A percentile compares a stretch with the other conserved stretches of the same genome.
Conservation (phyloP, 257 asterid species). For the Lavandula angustifolia region DNA sequence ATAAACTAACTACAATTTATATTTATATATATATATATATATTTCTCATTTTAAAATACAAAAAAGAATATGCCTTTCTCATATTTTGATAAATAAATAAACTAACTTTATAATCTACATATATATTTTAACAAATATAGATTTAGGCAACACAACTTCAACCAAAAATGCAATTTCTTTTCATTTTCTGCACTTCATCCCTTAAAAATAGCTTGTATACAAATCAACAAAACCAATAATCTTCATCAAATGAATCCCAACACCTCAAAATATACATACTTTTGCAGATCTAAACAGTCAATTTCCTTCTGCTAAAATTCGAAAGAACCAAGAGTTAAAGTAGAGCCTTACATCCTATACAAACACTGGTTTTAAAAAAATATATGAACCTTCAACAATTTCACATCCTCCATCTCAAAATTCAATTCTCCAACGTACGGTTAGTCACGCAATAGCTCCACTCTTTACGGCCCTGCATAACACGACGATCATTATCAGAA, state of each 20-base stretch:
- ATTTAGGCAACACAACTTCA: not conserved
- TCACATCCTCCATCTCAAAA: conserved; percentile 33
- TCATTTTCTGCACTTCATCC: not conserved
- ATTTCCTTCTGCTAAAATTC: conserved; percentile 80
- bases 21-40: too few relatives aligned
- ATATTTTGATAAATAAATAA: too few relatives aligned
- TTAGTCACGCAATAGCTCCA: conserved; percentile 51
- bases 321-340: conserved; percentile 63
- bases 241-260: conserved; percentile 40
- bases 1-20: too few relatives aligned
- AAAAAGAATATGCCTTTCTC: too few relatives aligned
- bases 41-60: too few relatives aligned
- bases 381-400: conserved; percentile 33
- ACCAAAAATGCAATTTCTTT: not conserved
- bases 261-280: conserved; percentile 44
- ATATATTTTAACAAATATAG: too few relatives aligned
- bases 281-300: conserved; percentile 44
- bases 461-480: conserved; percentile 49
- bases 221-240: conserved; percentile 43
- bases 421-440: conserved; percentile 32
- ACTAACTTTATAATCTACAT: too few relatives aligned
- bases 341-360: conserved; percentile 61
- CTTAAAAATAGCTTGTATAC: conserved; percentile 18
- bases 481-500: conserved; percentile 1
- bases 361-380: conserved; percentile 36